These are phyloP conservation scores for Fennellomyces sp. DNA, from an alignment of 371 early-diverging fungal genomes.

Conservation along the genomic window DNA sequence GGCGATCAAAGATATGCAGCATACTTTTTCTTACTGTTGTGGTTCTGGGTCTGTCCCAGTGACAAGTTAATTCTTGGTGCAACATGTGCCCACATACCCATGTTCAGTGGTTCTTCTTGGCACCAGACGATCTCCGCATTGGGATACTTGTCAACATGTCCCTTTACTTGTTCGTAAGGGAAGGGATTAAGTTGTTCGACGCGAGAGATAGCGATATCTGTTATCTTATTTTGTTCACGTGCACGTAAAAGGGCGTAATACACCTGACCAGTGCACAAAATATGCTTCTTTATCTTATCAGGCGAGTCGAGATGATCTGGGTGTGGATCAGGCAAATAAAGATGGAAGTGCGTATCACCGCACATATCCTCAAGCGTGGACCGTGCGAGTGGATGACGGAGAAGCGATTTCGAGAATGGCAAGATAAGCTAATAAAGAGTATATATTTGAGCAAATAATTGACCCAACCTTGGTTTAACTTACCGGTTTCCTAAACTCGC, in stretches of 20 bases:
- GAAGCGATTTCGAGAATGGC: constrained; percentile 90
- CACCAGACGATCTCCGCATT: constrained; percentile 90
- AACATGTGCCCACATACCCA: constrained; percentile 91
- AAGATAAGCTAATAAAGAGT: constrained; percentile 55
- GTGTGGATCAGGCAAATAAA: constrained; percentile 91
- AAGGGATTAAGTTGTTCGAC: constrained; percentile 95
- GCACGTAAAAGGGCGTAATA: constrained; percentile 91
- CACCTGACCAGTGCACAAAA: constrained; percentile 95
- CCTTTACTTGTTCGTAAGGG: constrained; percentile 91
- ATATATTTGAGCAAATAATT: neutral
- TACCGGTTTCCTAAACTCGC: constrained; percentile 95
- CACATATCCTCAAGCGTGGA: constrained; percentile 84
- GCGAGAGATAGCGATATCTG: constrained; percentile 90
- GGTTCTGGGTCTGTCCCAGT: constrained; percentile 70
- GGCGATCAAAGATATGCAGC: neutral
- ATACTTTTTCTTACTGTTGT: constrained; percentile 22
- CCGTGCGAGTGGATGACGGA: constrained; percentile 92
- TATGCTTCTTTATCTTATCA: constrained; percentile 82
- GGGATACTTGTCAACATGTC: constrained; percentile 88
- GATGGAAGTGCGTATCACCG: constrained; percentile 83
- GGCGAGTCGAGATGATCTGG: constrained; percentile 75
- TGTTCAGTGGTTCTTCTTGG: constrained; percentile 96
- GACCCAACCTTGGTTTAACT: constrained; percentile 18
- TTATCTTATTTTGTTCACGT: constrained; percentile 83
- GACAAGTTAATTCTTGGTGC: constrained; percentile 86